Conservation (phyloP, 1,139 yeast species). For the Debaryomycetaceae sp. region DNA sequence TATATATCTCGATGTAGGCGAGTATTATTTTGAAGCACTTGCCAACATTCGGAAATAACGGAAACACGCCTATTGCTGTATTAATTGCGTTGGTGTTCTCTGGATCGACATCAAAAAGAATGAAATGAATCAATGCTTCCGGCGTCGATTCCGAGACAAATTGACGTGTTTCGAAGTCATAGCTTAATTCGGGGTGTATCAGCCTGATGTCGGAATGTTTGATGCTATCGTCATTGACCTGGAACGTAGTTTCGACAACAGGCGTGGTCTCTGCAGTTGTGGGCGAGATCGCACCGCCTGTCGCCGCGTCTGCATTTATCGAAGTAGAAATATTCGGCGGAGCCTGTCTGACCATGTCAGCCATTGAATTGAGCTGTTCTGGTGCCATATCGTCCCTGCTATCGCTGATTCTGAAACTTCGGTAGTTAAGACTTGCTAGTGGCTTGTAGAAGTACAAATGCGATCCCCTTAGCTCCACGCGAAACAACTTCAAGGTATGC, state of each 20-base stretch:
- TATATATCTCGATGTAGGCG: slow-evolving; percentile 19
- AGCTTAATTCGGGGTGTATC: slow-evolving; percentile 64
- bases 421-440: slow-evolving; percentile 46
- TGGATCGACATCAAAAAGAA: slow-evolving; percentile 44
- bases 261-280: slow-evolving; percentile 5
- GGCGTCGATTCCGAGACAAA: slow-evolving; percentile 27
- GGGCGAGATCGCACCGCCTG: slow-evolving; percentile 3
- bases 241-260: neutral
- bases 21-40: slow-evolving; percentile 42
- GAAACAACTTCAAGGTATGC: slow-evolving; percentile 41
- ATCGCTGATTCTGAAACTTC: slow-evolving; percentile 30
- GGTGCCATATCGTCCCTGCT: neutral
- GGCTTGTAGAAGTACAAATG: slow-evolving; percentile 54
- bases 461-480: slow-evolving; percentile 68
- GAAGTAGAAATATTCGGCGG: neutral
- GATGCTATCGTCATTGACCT: slow-evolving; percentile 15
- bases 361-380: neutral
- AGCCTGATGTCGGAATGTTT: slow-evolving; percentile 30
- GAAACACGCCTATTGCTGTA: slow-evolving; percentile 56
- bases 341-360: slow-evolving; percentile 12
- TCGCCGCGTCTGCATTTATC: neutral
- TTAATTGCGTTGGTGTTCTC: slow-evolving; percentile 22
- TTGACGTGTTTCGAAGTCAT: slow-evolving; percentile 44
- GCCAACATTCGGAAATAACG: slow-evolving; percentile 61
- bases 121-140: slow-evolving; percentile 73